phyloP scores from a whole-genome alignment of 768 basidiomycete genomes.

The Candolleomyces efflorescens region DNA sequence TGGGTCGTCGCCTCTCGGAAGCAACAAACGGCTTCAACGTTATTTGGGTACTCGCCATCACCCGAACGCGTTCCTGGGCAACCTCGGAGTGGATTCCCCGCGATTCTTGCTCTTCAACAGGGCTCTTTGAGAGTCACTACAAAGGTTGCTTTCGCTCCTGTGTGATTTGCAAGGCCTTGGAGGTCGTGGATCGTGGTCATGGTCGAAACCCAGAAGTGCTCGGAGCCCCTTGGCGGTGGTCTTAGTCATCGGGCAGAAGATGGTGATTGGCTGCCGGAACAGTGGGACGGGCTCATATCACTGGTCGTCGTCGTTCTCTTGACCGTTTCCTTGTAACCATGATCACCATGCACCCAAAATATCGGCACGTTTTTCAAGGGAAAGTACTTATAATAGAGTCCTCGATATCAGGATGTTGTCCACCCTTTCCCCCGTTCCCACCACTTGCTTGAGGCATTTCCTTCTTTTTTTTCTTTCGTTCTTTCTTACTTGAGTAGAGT shows the following conservation, averaged over 20 bases:
- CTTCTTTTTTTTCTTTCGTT: constrained; percentile 8
- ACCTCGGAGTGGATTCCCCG: too few relatives aligned
- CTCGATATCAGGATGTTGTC: not conserved
- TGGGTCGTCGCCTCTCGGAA: constrained; percentile 34
- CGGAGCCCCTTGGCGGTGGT: not conserved
- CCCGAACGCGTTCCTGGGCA: not conserved
- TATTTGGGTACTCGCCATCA: not conserved
- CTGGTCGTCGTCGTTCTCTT: not conserved
- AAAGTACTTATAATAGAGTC: not conserved
- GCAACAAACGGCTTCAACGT: constrained; percentile 30
- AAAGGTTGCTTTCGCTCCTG: too few relatives aligned
- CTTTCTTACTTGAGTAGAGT: constrained; percentile 8
- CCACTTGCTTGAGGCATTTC: constrained; percentile 27
- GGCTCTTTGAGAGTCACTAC: too few relatives aligned
- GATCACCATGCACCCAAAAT: not conserved
- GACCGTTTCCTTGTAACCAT: not conserved
- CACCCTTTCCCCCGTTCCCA: constrained; percentile 12
- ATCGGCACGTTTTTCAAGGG: not conserved
- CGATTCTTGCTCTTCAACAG: too few relatives aligned
- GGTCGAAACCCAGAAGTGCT: not conserved
- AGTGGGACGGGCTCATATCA: not conserved
- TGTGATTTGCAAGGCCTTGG: constrained; percentile 5
- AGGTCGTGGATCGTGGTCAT: not conserved
- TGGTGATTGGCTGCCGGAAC: not conserved
- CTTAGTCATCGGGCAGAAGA: not conserved